Evolutionary conservation across 352 stramenopile genomes (phyloP).

Genomic region (Globisporangium middletonii): DNA sequence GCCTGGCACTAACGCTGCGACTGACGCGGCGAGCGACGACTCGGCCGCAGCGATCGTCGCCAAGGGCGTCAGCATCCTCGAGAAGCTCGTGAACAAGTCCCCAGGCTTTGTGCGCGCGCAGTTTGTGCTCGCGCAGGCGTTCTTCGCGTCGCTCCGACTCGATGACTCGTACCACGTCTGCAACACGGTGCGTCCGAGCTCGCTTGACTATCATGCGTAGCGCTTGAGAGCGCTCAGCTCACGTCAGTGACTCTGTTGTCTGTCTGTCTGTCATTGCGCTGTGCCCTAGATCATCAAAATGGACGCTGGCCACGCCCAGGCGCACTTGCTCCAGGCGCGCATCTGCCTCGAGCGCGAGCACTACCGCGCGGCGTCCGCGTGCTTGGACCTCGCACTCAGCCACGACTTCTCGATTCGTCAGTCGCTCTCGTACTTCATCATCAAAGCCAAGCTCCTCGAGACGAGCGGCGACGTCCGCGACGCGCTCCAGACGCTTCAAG

Average conservation of each 20-base stretch:
- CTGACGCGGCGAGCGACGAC: slow-evolving; percentile 7
- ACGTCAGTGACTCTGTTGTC: not conserved
- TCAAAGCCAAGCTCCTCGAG: slow-evolving; percentile 83
- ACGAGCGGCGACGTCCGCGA: slow-evolving; percentile 74
- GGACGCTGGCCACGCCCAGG: slow-evolving; percentile 62
- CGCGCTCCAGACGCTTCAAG: slow-evolving; percentile 69
- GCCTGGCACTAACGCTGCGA: not conserved
- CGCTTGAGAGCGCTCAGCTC: too few relatives aligned
- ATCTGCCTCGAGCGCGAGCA: slow-evolving; percentile 79
- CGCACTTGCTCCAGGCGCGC: slow-evolving; percentile 80
- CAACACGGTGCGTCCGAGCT: slow-evolving; percentile 25
- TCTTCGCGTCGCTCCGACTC: slow-evolving; percentile 59
- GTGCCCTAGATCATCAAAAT: slow-evolving; percentile 61
- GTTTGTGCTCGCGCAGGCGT: slow-evolving; percentile 75
- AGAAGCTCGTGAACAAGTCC: slow-evolving; percentile 78
- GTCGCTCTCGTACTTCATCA: slow-evolving; percentile 80
- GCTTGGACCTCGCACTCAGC: slow-evolving; percentile 85
- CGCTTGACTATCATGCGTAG: too few relatives aligned
- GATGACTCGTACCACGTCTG: slow-evolving; percentile 80
- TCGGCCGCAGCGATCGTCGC: slow-evolving; percentile 11
- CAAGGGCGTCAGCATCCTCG: slow-evolving; percentile 72
- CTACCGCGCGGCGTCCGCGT: slow-evolving; percentile 54
- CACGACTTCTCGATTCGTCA: slow-evolving; percentile 87
- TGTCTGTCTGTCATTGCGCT: not conserved
- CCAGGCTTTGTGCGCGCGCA: slow-evolving; percentile 84